Conservation (phyloP, 1,284 basidiomycete genomes). For the Hymenochaete sp. region DNA sequence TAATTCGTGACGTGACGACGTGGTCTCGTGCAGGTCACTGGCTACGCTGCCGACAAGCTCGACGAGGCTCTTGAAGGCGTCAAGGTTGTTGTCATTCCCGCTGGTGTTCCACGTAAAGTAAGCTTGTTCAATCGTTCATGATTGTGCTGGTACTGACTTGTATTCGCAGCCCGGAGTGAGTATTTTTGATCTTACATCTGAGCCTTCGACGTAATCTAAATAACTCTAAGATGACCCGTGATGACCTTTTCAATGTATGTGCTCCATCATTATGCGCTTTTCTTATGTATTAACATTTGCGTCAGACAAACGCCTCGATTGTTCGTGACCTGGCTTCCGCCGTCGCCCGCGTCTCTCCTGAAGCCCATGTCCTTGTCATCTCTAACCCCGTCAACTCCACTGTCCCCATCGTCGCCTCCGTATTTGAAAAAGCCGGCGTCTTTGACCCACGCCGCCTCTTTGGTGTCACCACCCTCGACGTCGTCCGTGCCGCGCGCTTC, state of each 20-base stretch:
- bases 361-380: slow-evolving; percentile 91
- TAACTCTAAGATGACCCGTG: slow-evolving; percentile 76
- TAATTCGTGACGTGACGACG: slow-evolving; percentile 7
- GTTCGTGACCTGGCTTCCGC: slow-evolving; percentile 92
- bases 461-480: slow-evolving; percentile 95
- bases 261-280: background rate
- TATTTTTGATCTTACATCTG: slow-evolving; percentile 20
- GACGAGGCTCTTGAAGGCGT: slow-evolving; percentile 80
- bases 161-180: slow-evolving; percentile 60
- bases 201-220: slow-evolving; percentile 24
- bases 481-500: slow-evolving; percentile 93
- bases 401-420: slow-evolving; percentile 93
- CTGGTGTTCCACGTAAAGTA: slow-evolving; percentile 94
- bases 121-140: slow-evolving; percentile 17
- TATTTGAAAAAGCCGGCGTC: slow-evolving; percentile 88
- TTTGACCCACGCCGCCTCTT: slow-evolving; percentile 79
- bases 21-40: slow-evolving; percentile 49
- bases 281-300: slow-evolving; percentile 1
- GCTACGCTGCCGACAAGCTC: slow-evolving; percentile 78
- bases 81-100: slow-evolving; percentile 93
- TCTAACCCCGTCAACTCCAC: slow-evolving; percentile 96
- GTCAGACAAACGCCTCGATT: slow-evolving; percentile 87
- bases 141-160: slow-evolving; percentile 23
- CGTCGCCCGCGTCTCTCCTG: slow-evolving; percentile 79
- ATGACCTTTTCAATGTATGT: slow-evolving; percentile 97